A percentile compares a stretch with the other conserved stretches of the same genome.
Evolutionary conservation across 345 rosid genomes (phyloP).

Genomic region (Sapria himalayana): DNA sequence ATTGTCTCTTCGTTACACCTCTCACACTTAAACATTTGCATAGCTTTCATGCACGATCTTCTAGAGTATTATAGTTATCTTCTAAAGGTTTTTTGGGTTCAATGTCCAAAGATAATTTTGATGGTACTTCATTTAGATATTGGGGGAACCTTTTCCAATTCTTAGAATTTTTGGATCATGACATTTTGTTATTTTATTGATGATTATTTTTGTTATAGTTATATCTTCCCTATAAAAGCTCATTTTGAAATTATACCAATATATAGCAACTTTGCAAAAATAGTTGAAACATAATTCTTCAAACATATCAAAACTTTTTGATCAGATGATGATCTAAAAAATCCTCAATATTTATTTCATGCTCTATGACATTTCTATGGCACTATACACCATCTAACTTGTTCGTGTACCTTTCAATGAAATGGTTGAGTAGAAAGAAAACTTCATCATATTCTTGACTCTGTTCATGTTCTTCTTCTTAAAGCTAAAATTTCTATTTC

Average conservation of each 20-base stretch:
- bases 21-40: too few species aligned
- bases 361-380: not conserved
- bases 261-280: not conserved
- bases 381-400: not conserved
- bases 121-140: too few species aligned
- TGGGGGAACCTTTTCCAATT: too few species aligned
- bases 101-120: too few species aligned
- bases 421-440: constrained; percentile 4
- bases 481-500: not conserved
- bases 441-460: constrained; percentile 1
- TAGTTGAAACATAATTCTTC: constrained; percentile 3
- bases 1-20: too few species aligned
- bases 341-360: not conserved
- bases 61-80: too few species aligned
- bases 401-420: constrained; percentile 3
- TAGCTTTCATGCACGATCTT: too few species aligned
- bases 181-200: too few species aligned
- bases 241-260: not conserved
- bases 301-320: not conserved
- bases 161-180: too few species aligned
- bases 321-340: not conserved
- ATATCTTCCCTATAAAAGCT: not conserved
- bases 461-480: not conserved
- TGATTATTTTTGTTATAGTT: not conserved
- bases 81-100: too few species aligned